A percentile compares a stretch with the other conserved stretches of the same genome.
Conservation (phyloP, 148 eudicot species). For the Hydrangea macrophylla region DNA sequence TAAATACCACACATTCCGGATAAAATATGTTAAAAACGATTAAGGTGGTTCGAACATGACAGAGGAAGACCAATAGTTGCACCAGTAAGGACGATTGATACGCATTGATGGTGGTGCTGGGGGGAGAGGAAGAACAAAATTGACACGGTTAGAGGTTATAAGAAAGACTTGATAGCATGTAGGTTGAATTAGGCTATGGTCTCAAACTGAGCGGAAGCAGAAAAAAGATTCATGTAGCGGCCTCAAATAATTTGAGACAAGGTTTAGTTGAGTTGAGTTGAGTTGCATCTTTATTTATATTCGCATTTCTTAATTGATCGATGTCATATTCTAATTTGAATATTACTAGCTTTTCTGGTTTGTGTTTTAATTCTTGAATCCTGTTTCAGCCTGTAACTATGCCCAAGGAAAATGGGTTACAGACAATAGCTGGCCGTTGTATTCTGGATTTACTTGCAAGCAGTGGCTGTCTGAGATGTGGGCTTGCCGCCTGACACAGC, state of each 20-base stretch:
- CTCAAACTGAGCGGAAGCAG: background rate
- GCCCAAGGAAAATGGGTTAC: slow-evolving; percentile 83
- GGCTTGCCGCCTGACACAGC: slow-evolving; percentile 88
- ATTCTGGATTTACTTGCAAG: slow-evolving; percentile 87
- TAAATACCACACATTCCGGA: no score
- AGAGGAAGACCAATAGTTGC: no score
- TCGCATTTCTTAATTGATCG: background rate
- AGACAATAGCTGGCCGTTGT: slow-evolving; percentile 70
- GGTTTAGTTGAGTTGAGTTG: background rate
- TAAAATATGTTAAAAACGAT: no score
- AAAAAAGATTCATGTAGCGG: background rate
- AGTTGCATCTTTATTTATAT: background rate
- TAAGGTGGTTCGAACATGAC: no score
- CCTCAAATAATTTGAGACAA: background rate
- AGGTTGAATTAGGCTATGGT: background rate
- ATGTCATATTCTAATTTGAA: background rate
- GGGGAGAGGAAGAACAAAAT: no score
- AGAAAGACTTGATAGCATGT: background rate
- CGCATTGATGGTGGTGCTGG: no score
- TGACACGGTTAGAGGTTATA: background rate
- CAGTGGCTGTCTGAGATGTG: slow-evolving; percentile 95
- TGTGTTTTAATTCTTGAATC: slow-evolving; percentile 12
- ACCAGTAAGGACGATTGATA: no score
- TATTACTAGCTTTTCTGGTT: background rate
- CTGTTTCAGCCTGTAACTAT: slow-evolving; percentile 65